Evolutionary conservation across 305 asterid genomes (phyloP), one percentile per base, ranked within the genome.

Genomic region (Solanum hybrid): DNA sequence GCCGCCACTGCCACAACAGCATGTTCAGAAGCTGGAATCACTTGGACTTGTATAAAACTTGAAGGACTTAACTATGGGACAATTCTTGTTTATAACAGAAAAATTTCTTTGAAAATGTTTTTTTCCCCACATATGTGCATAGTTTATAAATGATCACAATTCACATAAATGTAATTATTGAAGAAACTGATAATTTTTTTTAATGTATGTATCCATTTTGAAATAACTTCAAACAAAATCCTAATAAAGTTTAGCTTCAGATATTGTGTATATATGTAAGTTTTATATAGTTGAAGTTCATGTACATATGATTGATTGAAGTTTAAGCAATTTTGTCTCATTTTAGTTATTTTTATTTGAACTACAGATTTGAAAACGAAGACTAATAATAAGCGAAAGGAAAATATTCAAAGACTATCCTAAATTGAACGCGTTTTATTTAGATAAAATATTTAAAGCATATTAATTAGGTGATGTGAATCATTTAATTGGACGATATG

Each of bases 1-100:
- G 35, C 98, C 98, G 3, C 90, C 95, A 81, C 95, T 97, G 10
- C 95, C 99, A 14, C 91, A 95, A 0, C 98, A 96, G 94, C 98
- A 95, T 86, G 92, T 95, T 88, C 98, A 95, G 87, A 97, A 95
- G 94, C 94, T 97, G 88, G 96, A 95, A 90, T 92, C 96, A 17
- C 98, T 97, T 19, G 98, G 98, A n/a, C 97, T 97, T 91, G 93
- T 97, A 10, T 97, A 93, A 92, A 69, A 90, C 31, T 36, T 78
- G 38, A 13, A 36, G 76, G 37, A 32, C 71, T 17, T 42, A 2
- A 82, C 4, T 17, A 35, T 38, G 60, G 66, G 36, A 7, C 35
- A 38, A 80, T 80, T 79, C 22, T 78, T 78, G 7, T 36, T 10
- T 22, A 78, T 8, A 78, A 78, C 15, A 6, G 85, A 78, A 37